A percentile compares a stretch with the other conserved stretches of the same genome.
Evolutionary conservation across 139 green algal species (phyloP).

Genomic region (Asterochloris erici): DNA sequence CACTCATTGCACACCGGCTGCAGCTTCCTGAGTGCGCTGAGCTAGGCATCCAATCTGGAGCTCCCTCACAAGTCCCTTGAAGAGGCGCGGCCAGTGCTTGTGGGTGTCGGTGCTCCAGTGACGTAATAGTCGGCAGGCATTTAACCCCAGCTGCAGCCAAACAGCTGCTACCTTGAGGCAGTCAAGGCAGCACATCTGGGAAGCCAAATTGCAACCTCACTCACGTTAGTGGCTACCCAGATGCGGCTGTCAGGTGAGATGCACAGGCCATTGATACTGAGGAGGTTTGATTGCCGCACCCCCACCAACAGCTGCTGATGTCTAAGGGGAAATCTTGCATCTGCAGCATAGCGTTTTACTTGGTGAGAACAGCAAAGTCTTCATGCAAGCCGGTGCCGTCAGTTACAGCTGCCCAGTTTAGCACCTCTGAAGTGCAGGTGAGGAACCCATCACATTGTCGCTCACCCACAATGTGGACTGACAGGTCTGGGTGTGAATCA

Average conservation of each 20-base stretch:
- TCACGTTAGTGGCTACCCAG: neutral
- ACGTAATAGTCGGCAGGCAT: neutral
- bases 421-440: neutral
- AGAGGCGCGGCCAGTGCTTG: neutral
- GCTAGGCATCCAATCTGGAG: no score
- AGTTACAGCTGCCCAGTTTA: neutral
- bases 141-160: neutral
- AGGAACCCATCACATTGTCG: no score
- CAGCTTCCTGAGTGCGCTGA: no score
- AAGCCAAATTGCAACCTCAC: neutral
- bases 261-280: neutral
- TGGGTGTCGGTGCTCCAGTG: neutral
- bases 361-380: neutral
- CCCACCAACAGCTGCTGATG: neutral
- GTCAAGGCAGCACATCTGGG: neutral
- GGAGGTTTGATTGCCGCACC: no score
- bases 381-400: neutral
- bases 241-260: conserved; percentile 10
- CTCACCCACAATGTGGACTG: neutral
- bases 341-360: neutral
- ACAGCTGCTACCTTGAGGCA: neutral
- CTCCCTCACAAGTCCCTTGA: neutral
- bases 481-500: neutral
- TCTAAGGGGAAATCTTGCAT: neutral
- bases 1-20: no score